Conservation (phyloP, 1,284 basidiomycete species). For the Cryptococcus sp. region DNA sequence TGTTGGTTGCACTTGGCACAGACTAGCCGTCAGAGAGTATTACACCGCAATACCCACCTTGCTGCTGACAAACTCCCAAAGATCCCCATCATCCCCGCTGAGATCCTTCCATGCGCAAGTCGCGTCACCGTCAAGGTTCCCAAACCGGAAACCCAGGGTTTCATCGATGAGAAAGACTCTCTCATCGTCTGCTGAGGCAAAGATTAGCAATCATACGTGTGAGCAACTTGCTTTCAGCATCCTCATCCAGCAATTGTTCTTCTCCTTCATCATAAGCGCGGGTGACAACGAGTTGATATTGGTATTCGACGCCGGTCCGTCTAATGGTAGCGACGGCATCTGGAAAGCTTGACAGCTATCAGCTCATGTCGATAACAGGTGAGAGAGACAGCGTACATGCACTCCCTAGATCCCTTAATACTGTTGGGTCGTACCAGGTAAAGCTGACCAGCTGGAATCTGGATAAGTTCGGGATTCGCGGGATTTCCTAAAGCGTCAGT, state of each 20-base stretch:
- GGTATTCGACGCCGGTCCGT: slow-evolving; percentile 70
- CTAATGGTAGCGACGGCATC: slow-evolving; percentile 94
- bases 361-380: slow-evolving; percentile 1
- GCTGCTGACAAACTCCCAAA: slow-evolving; percentile 48
- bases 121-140: slow-evolving; percentile 70
- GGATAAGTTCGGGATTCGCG: slow-evolving; percentile 87
- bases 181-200: slow-evolving; percentile 77
- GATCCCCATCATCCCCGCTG: slow-evolving; percentile 46
- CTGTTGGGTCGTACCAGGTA: slow-evolving; percentile 86
- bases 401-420: slow-evolving; percentile 87
- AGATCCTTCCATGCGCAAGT: slow-evolving; percentile 87
- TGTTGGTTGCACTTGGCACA: slow-evolving; percentile 76
- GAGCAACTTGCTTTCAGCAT: slow-evolving; percentile 76
- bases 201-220: neutral
- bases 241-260: slow-evolving; percentile 86
- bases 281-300: slow-evolving; percentile 95
- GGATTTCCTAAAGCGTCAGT: slow-evolving; percentile 44
- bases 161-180: slow-evolving; percentile 85
- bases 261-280: slow-evolving; percentile 94
- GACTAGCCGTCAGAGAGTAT: slow-evolving; percentile 65
- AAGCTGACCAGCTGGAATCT: slow-evolving; percentile 86
- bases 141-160: slow-evolving; percentile 75
- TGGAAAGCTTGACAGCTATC: slow-evolving; percentile 64
- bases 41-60: slow-evolving; percentile 25
- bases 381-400: slow-evolving; percentile 70